A percentile compares a stretch with the other conserved stretches of the same genome.
Conservation (phyloP, 2,329 filamentous ascomycete genomes). For the Thermothelomyces thermophilus region DNA sequence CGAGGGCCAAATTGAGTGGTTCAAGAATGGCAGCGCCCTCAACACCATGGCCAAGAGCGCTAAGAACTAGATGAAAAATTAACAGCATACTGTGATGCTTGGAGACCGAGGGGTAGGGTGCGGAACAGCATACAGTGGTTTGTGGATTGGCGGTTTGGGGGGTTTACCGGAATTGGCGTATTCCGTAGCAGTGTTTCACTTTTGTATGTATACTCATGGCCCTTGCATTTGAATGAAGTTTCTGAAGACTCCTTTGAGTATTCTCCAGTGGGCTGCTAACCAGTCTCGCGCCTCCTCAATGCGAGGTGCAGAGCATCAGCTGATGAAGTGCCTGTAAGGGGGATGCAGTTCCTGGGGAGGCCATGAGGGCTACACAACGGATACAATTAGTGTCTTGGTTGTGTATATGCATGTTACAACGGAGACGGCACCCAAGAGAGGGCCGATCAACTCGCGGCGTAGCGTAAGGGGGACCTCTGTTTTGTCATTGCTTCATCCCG, state of each 20-base stretch:
- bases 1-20: slow-evolving; percentile 96
- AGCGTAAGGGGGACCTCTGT: too few species aligned
- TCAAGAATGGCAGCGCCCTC: slow-evolving; percentile 93
- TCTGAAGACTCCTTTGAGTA: slow-evolving; percentile 1
- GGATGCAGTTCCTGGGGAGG: too few species aligned
- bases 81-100: slow-evolving; percentile 20
- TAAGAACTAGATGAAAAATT: slow-evolving; percentile 22
- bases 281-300: too few species aligned
- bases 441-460: too few species aligned
- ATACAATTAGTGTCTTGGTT: too few species aligned
- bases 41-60: slow-evolving; percentile 91
- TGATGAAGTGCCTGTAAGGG: neutral
- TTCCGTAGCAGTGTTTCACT: slow-evolving; percentile 22
- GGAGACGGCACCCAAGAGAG: too few species aligned
- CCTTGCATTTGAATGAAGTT: slow-evolving; percentile 25
- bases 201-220: slow-evolving; percentile 26
- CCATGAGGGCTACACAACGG: too few species aligned
- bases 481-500: too few species aligned
- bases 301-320: neutral
- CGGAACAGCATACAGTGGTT: slow-evolving; percentile 7
- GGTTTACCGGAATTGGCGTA: slow-evolving; percentile 24
- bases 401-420: too few species aligned
- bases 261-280: too few species aligned
- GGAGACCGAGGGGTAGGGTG: slow-evolving; percentile 8
- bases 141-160: slow-evolving; percentile 21